A percentile compares a stretch with the other conserved stretches of the same genome.
These are phyloP conservation scores for Neospora caninum DNA, from an alignment of 169 alveolate genomes.

Conservation along the genomic window DNA sequence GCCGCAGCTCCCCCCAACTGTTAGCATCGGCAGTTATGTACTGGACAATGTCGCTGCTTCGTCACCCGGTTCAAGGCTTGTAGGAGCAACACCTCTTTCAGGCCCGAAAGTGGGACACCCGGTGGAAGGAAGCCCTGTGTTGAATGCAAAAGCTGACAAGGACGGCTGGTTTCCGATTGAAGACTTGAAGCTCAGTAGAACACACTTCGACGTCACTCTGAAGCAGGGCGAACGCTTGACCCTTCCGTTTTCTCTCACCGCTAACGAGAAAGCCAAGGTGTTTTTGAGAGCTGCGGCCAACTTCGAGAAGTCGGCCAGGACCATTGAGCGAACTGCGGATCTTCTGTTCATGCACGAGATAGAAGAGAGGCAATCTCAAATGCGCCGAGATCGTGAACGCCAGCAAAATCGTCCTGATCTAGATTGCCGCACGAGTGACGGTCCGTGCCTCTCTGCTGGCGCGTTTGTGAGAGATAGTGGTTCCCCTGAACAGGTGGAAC, in stretches of 20 bases:
- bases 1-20: conserved; percentile 7
- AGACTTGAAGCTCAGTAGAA: background rate
- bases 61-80: background rate
- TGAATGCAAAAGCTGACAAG: background rate
- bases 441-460: background rate
- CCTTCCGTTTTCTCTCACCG: background rate
- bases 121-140: background rate
- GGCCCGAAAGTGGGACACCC: conserved; percentile 16
- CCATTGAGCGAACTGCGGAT: conserved; percentile 18
- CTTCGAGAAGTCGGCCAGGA: background rate
- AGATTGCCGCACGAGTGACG: background rate
- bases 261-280: background rate
- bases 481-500: no score
- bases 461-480: no score
- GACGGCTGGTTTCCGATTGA: conserved; percentile 23
- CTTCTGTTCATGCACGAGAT: background rate
- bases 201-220: background rate
- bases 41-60: background rate
- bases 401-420: background rate
- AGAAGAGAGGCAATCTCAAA: conserved; percentile 21
- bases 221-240: conserved; percentile 22
- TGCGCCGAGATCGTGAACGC: background rate
- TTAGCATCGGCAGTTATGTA: background rate
- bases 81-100: conserved; percentile 6
- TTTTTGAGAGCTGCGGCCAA: background rate